These are phyloP conservation scores for Oropetium thomaeum DNA, from an alignment of 176 grass and related monocot genomes.

Conservation along the genomic window DNA sequence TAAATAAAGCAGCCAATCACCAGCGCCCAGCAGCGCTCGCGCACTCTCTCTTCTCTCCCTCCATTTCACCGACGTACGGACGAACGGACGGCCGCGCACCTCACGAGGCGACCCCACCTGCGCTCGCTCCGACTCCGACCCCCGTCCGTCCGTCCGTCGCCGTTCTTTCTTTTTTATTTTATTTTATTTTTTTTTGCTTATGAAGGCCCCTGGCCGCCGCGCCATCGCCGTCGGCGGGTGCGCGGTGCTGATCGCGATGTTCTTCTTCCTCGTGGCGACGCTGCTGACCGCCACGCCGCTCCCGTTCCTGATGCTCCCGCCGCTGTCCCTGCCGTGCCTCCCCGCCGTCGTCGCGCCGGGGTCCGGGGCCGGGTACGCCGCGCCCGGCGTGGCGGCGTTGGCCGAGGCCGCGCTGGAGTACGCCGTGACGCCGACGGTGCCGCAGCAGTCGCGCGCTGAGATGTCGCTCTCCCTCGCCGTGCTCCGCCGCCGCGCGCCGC, in stretches of 20 bases:
- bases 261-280: not conserved
- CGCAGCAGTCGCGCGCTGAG: conserved; percentile 56
- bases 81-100: not conserved
- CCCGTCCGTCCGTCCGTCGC: too few species aligned
- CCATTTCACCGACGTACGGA: not conserved
- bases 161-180: too few species aligned
- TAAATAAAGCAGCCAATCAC: conserved; percentile 33
- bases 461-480: conserved; percentile 47
- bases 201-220: conserved; percentile 25
- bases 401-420: conserved; percentile 6
- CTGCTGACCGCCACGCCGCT: conserved; percentile 9
- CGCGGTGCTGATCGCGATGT: conserved; percentile 14
- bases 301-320: conserved; percentile 24
- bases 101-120: not conserved
- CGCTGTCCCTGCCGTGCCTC: conserved; percentile 30
- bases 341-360: not conserved
- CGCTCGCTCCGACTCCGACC: not conserved
- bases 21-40: not conserved
- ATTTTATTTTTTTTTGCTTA: too few species aligned
- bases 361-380: conserved; percentile 27
- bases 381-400: not conserved
- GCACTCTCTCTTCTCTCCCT: not conserved
- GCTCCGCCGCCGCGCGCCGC: conserved; percentile 47
- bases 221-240: conserved; percentile 12
- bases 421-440: not conserved